Evolutionary conservation across 1,139 yeast genomes (phyloP).

Genomic region (Cylindricascospora bacillispora): DNA sequence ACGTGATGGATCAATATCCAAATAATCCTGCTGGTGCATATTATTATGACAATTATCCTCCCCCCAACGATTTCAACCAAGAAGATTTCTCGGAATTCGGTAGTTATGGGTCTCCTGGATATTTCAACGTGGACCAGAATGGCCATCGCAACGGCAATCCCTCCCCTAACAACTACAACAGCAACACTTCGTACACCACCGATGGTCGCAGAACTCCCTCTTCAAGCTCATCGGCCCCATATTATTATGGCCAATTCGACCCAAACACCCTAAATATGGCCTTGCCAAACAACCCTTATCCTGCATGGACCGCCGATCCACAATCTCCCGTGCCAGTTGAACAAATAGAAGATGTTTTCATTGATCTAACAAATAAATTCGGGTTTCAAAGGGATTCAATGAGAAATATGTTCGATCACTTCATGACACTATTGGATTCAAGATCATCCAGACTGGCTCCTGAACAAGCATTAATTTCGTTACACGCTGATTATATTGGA

Average conservation of each 20-base stretch:
- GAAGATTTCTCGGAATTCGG: conserved; percentile 72
- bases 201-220: background rate
- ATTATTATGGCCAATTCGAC: too few relatives aligned
- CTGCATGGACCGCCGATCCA: conserved; percentile 91
- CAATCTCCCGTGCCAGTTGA: conserved; percentile 77
- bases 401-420: conserved; percentile 93
- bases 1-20: too few relatives aligned
- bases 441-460: conserved; percentile 96
- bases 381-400: conserved; percentile 97
- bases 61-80: conserved; percentile 49
- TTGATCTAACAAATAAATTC: conserved; percentile 78
- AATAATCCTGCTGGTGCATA: too few relatives aligned
- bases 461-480: conserved; percentile 77
- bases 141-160: conserved; percentile 46
- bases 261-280: conserved; percentile 45
- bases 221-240: conserved; percentile 93
- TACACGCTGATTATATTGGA: conserved; percentile 96
- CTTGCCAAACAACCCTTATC: conserved; percentile 64
- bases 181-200: background rate
- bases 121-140: too few relatives aligned
- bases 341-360: conserved; percentile 84
- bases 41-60: too few relatives aligned
- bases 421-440: conserved; percentile 87
- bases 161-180: conserved; percentile 65
- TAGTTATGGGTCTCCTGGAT: conserved; percentile 45